Base-by-base conservation (phyloP, 2,329 filamentous ascomycete genomes). In the Cercospora zeina region DNA sequence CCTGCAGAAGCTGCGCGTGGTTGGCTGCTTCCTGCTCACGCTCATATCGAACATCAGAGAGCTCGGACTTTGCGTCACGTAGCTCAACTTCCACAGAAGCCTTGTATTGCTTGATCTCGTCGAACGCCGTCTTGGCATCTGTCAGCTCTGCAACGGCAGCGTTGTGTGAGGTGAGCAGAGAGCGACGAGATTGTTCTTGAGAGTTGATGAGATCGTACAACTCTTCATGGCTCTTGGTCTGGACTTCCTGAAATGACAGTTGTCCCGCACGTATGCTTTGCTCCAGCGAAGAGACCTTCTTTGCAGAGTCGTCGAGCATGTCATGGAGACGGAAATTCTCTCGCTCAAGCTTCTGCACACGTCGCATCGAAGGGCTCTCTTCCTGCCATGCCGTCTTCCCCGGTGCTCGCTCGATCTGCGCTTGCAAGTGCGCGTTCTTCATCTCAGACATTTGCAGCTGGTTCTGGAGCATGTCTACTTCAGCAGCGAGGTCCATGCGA, bases 361-460 rank as follows among this genome's bases (percentile, higher is more conserved):
- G 87, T 59, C 88, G 85, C 53, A 89, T 75, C 1, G 91, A 93
- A 1, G 91, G 90, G 68, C 88, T 93, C 49, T 95, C 88, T 42
- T 93, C 89, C 61, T 86, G 80, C 74, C 81, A 85, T 36, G 79
- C 76, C 24, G 83, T 83, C 5, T 78, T 78, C 2, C 88, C 85
- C 0, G 85, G 87, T 9, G 79, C 79, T 51, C 89, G 86, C 39
- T 93, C 89, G 45, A 97, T 80, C 73, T 97, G 92, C 72, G 86
- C 92, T 73, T 96, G 90, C 5, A 97, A 85, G 71, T 97, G 93
- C 34, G 90, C 87, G 76, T 96, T 97, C 70, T 96, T 90, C 91
- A 97, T 96, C 76, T 97, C 89, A 4, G 89, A 88, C 74, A 97
- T 86, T 73, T 97, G 93, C 56, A 97, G 84, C 74, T 96, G 91